A percentile compares a stretch with the other conserved stretches of the same genome.
Evolutionary conservation across 371 early-diverging fungal genomes (phyloP).

Genomic region (Mortierella sp.): DNA sequence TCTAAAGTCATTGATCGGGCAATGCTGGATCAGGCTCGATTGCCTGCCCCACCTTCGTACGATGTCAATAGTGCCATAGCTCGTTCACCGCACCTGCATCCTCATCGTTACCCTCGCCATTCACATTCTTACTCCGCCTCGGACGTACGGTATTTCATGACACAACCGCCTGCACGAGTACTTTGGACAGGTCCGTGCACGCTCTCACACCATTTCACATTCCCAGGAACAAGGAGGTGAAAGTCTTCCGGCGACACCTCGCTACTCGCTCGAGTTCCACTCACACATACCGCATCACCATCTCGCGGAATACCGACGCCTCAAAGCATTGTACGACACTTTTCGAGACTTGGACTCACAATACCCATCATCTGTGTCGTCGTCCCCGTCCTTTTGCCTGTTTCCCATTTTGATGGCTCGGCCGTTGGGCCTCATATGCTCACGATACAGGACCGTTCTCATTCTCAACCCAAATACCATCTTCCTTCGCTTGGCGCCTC

Average conservation of each 20-base stretch:
- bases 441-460: constrained; percentile 1
- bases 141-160: constrained; percentile 1
- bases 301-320: constrained; percentile 31
- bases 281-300: constrained; percentile 41
- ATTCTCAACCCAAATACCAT: constrained; percentile 6
- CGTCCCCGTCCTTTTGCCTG: not conserved
- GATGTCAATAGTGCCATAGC: constrained; percentile 36
- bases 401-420: too few relatives aligned
- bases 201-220: constrained; percentile 37
- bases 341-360: too few relatives aligned
- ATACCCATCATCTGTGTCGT: not conserved
- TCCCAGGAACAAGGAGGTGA: not conserved
- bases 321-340: constrained; percentile 8
- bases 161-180: constrained; percentile 22
- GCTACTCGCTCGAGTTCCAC: constrained; percentile 47
- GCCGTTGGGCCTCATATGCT: not conserved
- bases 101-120: constrained; percentile 10
- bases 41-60: constrained; percentile 40
- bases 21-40: constrained; percentile 23
- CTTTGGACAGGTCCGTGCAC: constrained; percentile 21
- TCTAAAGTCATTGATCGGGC: constrained; percentile 17
- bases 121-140: constrained; percentile 10
- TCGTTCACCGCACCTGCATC: constrained; percentile 23
- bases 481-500: not conserved
- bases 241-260: constrained; percentile 21